These are phyloP conservation scores for Tuber microsphaerosporum DNA, from an alignment of 495 filamentous ascomycete genomes.

Conservation along the genomic window DNA sequence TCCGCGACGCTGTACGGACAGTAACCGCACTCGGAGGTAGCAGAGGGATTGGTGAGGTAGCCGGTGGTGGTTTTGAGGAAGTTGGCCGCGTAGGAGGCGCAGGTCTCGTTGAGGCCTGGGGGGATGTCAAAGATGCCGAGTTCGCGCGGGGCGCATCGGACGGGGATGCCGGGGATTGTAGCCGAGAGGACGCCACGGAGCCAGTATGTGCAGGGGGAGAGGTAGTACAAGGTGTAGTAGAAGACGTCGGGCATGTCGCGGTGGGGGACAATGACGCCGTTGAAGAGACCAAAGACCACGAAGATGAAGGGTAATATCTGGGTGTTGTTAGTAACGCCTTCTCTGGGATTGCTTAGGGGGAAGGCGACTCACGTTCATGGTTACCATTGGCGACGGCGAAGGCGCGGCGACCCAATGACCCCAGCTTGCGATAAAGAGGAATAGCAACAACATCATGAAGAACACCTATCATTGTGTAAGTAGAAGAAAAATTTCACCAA, in stretches of 20 bases:
- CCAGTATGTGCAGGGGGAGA: constrained; percentile 65
- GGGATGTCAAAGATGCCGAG: constrained; percentile 60
- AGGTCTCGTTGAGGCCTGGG: constrained; percentile 46
- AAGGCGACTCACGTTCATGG: constrained; percentile 55
- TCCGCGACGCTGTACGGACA: constrained; percentile 61
- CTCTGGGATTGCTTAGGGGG: constrained; percentile 23
- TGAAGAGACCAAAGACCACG: constrained; percentile 67
- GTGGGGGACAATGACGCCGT: constrained; percentile 64
- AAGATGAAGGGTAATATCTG: constrained; percentile 60
- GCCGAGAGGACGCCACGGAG: constrained; percentile 65
- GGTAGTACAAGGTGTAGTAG: constrained; percentile 72
- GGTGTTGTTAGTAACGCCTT: constrained; percentile 36
- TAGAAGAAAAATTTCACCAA: not conserved
- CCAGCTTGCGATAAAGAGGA: constrained; percentile 69
- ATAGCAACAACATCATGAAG: constrained; percentile 74
- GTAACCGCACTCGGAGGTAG: constrained; percentile 57
- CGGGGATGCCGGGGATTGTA: constrained; percentile 50
- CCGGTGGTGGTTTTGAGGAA: constrained; percentile 49
- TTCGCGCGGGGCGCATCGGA: constrained; percentile 49
- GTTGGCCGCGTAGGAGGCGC: constrained; percentile 42
- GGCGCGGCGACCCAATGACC: constrained; percentile 81
- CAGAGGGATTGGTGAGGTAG: constrained; percentile 39
- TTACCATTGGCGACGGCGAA: constrained; percentile 72
- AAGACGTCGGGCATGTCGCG: constrained; percentile 60
- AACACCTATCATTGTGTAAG: constrained; percentile 57